phyloP scores from a whole-genome alignment of 1,284 basidiomycete species.

The Trichosporon sp. region DNA sequence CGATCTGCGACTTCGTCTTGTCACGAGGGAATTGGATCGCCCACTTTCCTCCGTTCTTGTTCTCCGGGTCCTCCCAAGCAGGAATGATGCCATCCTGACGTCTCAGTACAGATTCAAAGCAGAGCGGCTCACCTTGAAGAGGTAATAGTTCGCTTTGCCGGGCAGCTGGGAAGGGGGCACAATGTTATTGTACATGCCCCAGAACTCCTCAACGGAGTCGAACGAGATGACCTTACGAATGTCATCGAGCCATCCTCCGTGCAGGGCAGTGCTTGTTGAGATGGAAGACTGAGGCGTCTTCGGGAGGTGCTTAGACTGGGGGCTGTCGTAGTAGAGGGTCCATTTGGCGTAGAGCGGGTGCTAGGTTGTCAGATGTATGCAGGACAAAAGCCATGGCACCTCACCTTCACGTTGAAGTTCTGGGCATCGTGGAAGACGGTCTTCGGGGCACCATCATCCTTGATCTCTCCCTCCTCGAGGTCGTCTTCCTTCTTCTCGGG shows the following conservation, averaged over 20 bases:
- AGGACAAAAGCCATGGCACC: constrained; percentile 15
- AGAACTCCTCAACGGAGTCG: constrained; percentile 94
- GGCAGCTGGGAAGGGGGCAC: constrained; percentile 91
- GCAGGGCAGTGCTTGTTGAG: constrained; percentile 63
- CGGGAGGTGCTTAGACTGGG: constrained; percentile 75
- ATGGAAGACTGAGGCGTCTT: constrained; percentile 63
- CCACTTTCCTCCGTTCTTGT: constrained; percentile 97
- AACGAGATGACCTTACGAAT: constrained; percentile 90
- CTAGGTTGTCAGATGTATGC: constrained; percentile 47
- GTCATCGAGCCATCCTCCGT: constrained; percentile 87
- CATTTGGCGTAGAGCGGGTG: constrained; percentile 88
- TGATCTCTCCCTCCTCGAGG: constrained; percentile 41
- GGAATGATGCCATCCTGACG: constrained; percentile 83
- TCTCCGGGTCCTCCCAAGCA: constrained; percentile 93
- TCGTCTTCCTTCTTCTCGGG: constrained; percentile 24
- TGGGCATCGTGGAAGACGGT: constrained; percentile 85
- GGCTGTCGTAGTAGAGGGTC: constrained; percentile 97
- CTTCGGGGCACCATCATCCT: constrained; percentile 52
- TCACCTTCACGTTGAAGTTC: constrained; percentile 86
- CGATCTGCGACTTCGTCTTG: constrained; percentile 76
- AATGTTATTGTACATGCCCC: constrained; percentile 99
- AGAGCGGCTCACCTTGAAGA: constrained; percentile 66
- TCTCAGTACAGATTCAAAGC: constrained; percentile 2
- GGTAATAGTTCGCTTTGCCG: constrained; percentile 95
- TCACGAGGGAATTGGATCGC: constrained; percentile 94